phyloP scores from a whole-genome alignment of 148 eudicot species.

The Chenopodium suecicum region DNA sequence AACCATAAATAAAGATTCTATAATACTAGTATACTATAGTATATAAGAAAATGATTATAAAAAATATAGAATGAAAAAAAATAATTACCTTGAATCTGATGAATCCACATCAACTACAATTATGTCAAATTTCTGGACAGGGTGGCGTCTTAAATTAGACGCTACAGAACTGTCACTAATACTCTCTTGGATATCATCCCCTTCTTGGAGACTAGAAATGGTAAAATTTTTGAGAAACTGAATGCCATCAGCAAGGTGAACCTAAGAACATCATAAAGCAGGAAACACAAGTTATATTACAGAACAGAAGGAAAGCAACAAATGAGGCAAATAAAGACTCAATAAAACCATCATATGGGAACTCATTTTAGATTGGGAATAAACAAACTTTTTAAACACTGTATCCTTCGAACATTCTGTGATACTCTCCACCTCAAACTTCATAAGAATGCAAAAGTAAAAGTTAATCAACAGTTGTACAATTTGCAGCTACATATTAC shows the following conservation, averaged over 20 bases:
- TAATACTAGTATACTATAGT: not conserved
- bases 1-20: not conserved
- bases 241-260: slow-evolving; percentile 82
- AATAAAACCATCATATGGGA: not conserved
- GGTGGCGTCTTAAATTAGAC: slow-evolving; percentile 24
- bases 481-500: not conserved
- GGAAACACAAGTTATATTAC: slow-evolving; percentile 8
- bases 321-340: not conserved
- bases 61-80: not conserved
- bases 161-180: slow-evolving; percentile 21
- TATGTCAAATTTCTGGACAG: slow-evolving; percentile 41
- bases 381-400: not conserved
- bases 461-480: not conserved
- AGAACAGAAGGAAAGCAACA: not conserved
- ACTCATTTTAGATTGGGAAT: not conserved
- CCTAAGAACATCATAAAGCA: slow-evolving; percentile 39
- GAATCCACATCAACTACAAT: slow-evolving; percentile 91
- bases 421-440: not conserved
- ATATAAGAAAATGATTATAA: not conserved
- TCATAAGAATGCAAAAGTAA: not conserved
- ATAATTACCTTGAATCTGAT: slow-evolving; percentile 69
- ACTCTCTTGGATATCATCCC: slow-evolving; percentile 15
- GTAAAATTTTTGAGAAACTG: slow-evolving; percentile 52
- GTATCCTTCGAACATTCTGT: not conserved
- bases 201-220: slow-evolving; percentile 22